These are phyloP conservation scores for Morella rubra DNA, from an alignment of 306 rosid species.

Conservation along the genomic window DNA sequence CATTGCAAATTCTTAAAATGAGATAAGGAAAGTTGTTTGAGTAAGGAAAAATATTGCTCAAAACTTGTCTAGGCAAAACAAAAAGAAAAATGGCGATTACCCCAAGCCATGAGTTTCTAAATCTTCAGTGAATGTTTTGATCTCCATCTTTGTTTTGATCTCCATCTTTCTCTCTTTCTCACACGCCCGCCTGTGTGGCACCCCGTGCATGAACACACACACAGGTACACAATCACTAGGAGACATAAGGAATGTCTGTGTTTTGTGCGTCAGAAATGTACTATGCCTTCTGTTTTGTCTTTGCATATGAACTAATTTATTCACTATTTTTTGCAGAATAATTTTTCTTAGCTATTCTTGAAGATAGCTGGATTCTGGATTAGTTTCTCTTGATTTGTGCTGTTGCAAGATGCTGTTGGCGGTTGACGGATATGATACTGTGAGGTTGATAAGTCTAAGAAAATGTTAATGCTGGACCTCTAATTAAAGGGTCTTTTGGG, in stretches of 20 bases:
- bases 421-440: constrained; percentile 16
- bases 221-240: no score
- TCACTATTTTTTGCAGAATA: constrained; percentile 31
- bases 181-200: not conserved
- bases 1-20: no score
- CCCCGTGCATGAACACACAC: no score
- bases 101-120: not conserved
- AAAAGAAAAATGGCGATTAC: not conserved
- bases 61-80: not conserved
- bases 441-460: constrained; percentile 29
- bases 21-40: no score
- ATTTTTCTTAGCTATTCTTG: constrained; percentile 24
- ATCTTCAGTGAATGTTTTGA: not conserved
- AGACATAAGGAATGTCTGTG: no score
- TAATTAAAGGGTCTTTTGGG: constrained; percentile 29
- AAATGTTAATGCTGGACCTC: constrained; percentile 3
- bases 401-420: constrained; percentile 23
- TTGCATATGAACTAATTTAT: constrained; percentile 5
- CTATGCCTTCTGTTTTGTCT: not conserved
- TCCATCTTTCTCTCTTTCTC: not conserved
- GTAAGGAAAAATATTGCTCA: no score
- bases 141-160: no score
- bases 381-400: constrained; percentile 33
- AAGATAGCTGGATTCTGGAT: constrained; percentile 27
- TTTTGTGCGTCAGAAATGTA: no score